These are phyloP conservation scores for sunflower (Helianthus annuus) DNA, from an alignment of 129 eudicot species.

Conservation along the genomic window HanXRQr2.0-SUNRISE NC_035447.2:83390001-83390500, in stretches of 20 bases:
- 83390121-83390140: background rate
- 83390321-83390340: no score
- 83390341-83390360: no score
- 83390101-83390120: background rate
- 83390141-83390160: background rate
- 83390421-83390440: no score
- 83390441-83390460: no score
- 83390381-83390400: no score
- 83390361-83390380: no score
- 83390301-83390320: no score
- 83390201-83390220: constrained; percentile 20
- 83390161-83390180: constrained; percentile 35
- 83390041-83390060: constrained; percentile 30
- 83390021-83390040: constrained; percentile 28
- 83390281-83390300: no score
- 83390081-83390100: constrained; percentile 12
- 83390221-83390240: background rate
- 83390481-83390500: no score
- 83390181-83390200: constrained; percentile 26
- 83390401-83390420: no score
- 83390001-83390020: constrained; percentile 17
- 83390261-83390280: no score
- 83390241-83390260: background rate
- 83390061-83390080: constrained; percentile 33
- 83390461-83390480: no score